These are phyloP conservation scores for Aspergillus cejpii DNA, from an alignment of 2,329 filamentous ascomycete genomes.

Conservation along the genomic window DNA sequence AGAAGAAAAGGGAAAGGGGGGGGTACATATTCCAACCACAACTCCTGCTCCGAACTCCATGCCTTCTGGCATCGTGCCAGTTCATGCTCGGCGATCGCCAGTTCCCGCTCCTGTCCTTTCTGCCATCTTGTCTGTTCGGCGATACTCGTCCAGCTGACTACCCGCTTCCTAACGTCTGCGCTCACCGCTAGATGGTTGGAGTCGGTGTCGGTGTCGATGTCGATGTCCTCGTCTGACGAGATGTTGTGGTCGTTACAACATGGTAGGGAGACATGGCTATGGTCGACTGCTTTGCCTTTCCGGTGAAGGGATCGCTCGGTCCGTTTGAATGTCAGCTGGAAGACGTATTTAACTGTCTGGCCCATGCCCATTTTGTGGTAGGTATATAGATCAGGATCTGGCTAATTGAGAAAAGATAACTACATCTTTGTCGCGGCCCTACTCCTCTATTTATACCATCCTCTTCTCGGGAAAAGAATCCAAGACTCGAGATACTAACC, in stretches of 20 bases:
- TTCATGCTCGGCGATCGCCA: conserved; percentile 24
- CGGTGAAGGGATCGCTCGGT: conserved; percentile 6
- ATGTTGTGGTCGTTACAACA: conserved; percentile 1
- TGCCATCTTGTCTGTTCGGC: conserved; percentile 26
- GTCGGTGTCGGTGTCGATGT: background rate
- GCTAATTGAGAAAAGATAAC: too few relatives aligned
- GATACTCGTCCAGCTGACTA: conserved; percentile 29
- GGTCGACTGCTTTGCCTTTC: conserved; percentile 12
- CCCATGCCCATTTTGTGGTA: conserved; percentile 14
- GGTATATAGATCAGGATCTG: background rate
- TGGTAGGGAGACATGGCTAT: background rate
- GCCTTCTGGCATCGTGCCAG: conserved; percentile 32
- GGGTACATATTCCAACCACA: conserved; percentile 33
- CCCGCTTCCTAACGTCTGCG: conserved; percentile 9
- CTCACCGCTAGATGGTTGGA: conserved; percentile 14
- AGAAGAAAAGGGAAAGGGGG: background rate
- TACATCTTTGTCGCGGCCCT: too few relatives aligned
- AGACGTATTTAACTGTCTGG: conserved; percentile 17
- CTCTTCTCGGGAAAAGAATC: background rate
- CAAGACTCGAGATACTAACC: background rate
- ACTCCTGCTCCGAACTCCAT: conserved; percentile 34
- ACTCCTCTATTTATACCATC: background rate
- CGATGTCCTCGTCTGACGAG: conserved; percentile 1
- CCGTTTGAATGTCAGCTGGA: conserved; percentile 16
- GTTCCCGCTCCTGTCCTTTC: conserved; percentile 24